Conservation (phyloP, 73 alveolate species). For the Symbiodinium natans region DNA sequence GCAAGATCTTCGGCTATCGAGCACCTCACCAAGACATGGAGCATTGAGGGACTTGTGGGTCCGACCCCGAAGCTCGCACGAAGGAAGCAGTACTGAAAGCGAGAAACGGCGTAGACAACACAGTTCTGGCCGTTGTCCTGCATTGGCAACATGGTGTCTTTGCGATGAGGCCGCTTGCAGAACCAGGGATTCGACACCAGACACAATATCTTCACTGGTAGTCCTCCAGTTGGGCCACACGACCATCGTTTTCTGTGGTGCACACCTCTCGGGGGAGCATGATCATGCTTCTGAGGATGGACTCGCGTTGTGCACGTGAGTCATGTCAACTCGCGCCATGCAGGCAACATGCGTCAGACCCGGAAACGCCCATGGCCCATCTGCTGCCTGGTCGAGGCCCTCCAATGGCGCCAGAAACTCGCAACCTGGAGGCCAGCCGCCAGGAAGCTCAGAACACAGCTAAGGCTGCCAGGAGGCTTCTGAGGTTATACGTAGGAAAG, state of each 20-base stretch:
- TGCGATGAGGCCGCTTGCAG: too few species aligned
- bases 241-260: not conserved
- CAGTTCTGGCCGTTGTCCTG: not conserved
- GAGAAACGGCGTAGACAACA: not conserved
- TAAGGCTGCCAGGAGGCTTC: too few species aligned
- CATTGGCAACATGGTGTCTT: too few species aligned
- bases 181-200: not conserved
- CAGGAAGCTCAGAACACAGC: too few species aligned
- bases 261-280: too few species aligned
- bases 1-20: not conserved
- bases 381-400: not conserved
- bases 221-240: not conserved
- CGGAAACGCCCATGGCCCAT: not conserved
- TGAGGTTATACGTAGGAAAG: too few species aligned
- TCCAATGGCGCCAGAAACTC: not conserved
- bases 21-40: too few species aligned
- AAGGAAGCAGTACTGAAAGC: too few species aligned
- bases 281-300: too few species aligned
- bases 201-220: too few species aligned
- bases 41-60: not conserved
- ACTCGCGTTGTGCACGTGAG: too few species aligned
- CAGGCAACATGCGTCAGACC: not conserved
- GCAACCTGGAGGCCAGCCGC: not conserved
- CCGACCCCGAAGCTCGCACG: not conserved
- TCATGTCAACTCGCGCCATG: not conserved